Evolutionary conservation across 192 early-diverging fungal genomes (phyloP).

Genomic region (Coemansia javaensis): DNA sequence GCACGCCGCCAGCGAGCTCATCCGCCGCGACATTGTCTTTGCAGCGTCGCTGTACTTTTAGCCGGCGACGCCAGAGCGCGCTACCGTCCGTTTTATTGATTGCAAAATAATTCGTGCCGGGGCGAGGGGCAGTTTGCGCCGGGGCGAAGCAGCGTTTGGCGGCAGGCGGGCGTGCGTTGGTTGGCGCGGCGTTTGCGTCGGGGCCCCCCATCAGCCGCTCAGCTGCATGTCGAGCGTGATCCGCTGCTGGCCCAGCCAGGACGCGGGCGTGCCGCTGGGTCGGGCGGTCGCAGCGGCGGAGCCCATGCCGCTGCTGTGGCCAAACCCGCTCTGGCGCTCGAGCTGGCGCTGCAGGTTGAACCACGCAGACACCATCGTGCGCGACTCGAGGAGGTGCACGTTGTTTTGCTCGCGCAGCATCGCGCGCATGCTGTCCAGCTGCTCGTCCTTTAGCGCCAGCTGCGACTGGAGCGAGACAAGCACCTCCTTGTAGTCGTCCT

Average conservation of each 20-base stretch:
- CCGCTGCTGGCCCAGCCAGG: conserved; percentile 72
- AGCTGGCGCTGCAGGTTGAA: conserved; percentile 54
- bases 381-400: conserved; percentile 62
- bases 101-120: too few species aligned
- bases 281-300: conserved; percentile 19
- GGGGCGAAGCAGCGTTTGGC: too few species aligned
- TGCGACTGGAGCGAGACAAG: conserved; percentile 53
- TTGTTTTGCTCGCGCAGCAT: conserved; percentile 58
- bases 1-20: conserved; percentile 78
- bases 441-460: conserved; percentile 31
- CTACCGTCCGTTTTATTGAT: too few species aligned
- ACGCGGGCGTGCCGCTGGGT: conserved; percentile 47
- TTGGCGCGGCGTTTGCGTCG: too few species aligned
- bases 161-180: too few species aligned
- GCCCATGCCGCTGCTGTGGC: conserved; percentile 33
- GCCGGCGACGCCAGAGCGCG: too few species aligned
- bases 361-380: conserved; percentile 77
- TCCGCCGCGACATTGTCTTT: conserved; percentile 96
- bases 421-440: conserved; percentile 69
- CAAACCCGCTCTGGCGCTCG: conserved; percentile 51
- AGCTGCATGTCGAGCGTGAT: conserved; percentile 58
- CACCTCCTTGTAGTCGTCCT: conserved; percentile 50
- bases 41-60: conserved; percentile 78
- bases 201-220: conserved; percentile 17
- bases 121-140: too few species aligned